Evolutionary conservation across 495 filamentous ascomycete species (phyloP), one percentile per base, ranked within the genome.

Genomic region (Hypoxylon lienhwacheense): DNA sequence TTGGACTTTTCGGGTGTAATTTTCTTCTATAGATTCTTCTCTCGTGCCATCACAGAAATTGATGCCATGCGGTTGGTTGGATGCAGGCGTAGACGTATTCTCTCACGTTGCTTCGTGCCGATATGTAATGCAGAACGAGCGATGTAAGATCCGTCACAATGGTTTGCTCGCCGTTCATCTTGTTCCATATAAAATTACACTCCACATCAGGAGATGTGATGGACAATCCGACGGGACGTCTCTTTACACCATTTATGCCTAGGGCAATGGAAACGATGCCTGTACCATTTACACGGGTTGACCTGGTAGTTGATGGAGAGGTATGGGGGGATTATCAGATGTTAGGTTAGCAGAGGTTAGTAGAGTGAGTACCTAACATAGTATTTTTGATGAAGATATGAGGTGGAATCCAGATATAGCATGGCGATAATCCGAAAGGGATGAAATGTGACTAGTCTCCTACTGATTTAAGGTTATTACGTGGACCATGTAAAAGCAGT

Each of bases 161-260:
- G 31, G 39, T 46, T 33, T 28, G 20, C 35, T 47, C 33, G 53
- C 40, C 45, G 21, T 26, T 39, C 32, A 34, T 48, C 43, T 39
- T 60, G 47, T 37, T 50, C n/a, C n/a, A 48, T 47, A 50, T 47
- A 36, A 61, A 37, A 55, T 61, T 47, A 33, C 21, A 61, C 58
- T 47, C 58, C 52, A 53, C 58, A 61, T 49, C 31, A 36, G 29
- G 31, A 42, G 47, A 48, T 56, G 58, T 61, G 58, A 61, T 56
- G 0, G 47, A 47, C 28, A 34, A 48, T 53, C 47, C 47, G 47
- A 61, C 49, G 58, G 58, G 51, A 40, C 32, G 21, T 17, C 25
- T 53, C 34, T 31, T 8, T 14, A 20, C 24, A 39, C 56, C 51
- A 53, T n/a, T n/a, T n/a, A n/a, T n/a, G n/a, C n/a, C n/a, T n/a